These are phyloP conservation scores for Suillus hirtellus DNA, from an alignment of 768 basidiomycete species.

Conservation along the genomic window DNA sequence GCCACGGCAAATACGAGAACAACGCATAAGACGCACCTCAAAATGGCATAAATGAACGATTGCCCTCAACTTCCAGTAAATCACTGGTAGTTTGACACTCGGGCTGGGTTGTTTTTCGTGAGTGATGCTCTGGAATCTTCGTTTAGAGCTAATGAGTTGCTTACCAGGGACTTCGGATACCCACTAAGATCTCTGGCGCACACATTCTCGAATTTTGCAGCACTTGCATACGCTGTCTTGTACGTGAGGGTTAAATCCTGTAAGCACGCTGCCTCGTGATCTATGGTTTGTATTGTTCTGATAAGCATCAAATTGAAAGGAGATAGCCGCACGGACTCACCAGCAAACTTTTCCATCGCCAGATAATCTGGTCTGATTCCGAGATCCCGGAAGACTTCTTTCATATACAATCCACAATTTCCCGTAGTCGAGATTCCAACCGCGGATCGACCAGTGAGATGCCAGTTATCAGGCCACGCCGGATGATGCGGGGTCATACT, in stretches of 20 bases:
- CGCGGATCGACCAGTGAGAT: background rate
- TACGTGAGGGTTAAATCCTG: too few species aligned
- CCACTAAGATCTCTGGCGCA: background rate
- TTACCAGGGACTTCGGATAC: background rate
- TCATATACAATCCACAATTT: too few species aligned
- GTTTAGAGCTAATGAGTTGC: background rate
- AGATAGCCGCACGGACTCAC: background rate
- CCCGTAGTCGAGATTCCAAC: too few species aligned
- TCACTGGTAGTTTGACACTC: too few species aligned
- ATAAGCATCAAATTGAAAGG: background rate
- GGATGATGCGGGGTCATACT: background rate
- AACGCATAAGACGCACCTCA: background rate
- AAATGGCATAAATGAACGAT: background rate
- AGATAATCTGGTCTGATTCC: background rate
- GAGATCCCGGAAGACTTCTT: too few species aligned
- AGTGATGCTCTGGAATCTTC: background rate
- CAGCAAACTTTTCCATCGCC: accelerated
- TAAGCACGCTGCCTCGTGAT: too few species aligned
- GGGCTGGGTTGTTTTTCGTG: background rate
- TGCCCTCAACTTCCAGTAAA: background rate
- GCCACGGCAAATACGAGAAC: background rate
- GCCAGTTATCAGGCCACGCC: background rate
- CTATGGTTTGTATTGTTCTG: too few species aligned
- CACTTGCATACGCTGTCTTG: too few species aligned
- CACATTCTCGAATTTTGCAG: too few species aligned